Percentiles rank a stretch among this genome's conserved stretches.
These are phyloP conservation scores for Mrakia blollopis DNA, from an alignment of 768 basidiomycete species.

Conservation along the genomic window DNA sequence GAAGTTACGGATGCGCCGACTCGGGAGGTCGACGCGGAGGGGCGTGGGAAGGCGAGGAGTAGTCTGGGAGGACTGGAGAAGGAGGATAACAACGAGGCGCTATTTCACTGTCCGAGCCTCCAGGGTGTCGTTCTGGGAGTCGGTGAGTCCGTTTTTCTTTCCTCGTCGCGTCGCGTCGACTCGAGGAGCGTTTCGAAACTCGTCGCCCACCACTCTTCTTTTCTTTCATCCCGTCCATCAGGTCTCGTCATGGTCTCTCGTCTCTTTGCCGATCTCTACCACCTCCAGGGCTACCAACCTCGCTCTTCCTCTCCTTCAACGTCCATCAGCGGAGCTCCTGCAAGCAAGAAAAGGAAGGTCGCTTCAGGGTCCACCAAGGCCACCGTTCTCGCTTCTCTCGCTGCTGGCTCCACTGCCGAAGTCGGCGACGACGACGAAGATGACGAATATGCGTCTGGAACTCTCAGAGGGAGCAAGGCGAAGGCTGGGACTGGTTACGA, in stretches of 20 bases:
- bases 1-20: not conserved
- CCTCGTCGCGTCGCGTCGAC: not conserved
- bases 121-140: conserved; percentile 81
- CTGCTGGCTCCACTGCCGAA: conserved; percentile 6
- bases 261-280: conserved; percentile 15
- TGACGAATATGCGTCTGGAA: conserved; percentile 54
- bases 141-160: conserved; percentile 52
- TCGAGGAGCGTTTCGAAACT: not conserved
- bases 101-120: conserved; percentile 85
- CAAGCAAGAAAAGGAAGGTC: conserved; percentile 36
- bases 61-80: not conserved
- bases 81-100: conserved; percentile 49
- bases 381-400: not conserved
- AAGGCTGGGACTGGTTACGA: conserved; percentile 77
- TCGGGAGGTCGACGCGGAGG: conserved; percentile 44
- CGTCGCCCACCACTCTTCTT: not conserved
- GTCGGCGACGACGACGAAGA: conserved; percentile 47
- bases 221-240: not conserved
- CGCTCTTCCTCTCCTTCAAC: not conserved
- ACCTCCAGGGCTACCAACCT: conserved; percentile 14
- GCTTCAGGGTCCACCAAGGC: not conserved
- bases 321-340: not conserved
- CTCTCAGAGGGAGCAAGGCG: conserved; percentile 56
- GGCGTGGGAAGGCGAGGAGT: conserved; percentile 44
- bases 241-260: conserved; percentile 33